Evolutionary conservation across 75 land plant species (phyloP).

Genomic region (Gnetum montanum): DNA sequence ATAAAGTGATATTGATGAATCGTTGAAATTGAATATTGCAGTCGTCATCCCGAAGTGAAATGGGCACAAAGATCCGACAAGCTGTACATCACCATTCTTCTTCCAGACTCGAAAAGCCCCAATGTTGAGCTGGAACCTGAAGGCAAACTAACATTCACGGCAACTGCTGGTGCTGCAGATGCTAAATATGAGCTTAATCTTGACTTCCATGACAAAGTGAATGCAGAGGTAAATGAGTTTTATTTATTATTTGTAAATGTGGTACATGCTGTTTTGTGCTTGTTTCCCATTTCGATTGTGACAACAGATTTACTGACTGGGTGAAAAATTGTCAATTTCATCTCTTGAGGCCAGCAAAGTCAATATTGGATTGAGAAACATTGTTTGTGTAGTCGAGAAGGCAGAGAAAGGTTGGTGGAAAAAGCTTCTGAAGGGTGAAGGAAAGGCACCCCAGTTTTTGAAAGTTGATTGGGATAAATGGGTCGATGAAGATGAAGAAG

Average conservation of each 20-base stretch:
- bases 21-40: too few species aligned
- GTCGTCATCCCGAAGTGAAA: slow-evolving; percentile 85
- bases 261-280: not conserved
- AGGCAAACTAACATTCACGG: slow-evolving; percentile 69
- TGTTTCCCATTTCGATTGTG: too few species aligned
- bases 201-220: slow-evolving; percentile 62
- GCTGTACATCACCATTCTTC: slow-evolving; percentile 58
- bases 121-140: slow-evolving; percentile 86
- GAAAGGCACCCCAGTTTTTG: slow-evolving; percentile 63
- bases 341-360: slow-evolving; percentile 91
- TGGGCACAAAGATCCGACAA: slow-evolving; percentile 91
- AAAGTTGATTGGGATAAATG: slow-evolving; percentile 95
- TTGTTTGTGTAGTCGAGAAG: slow-evolving; percentile 68
- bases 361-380: slow-evolving; percentile 60
- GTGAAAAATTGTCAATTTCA: too few species aligned
- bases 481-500: slow-evolving; percentile 95
- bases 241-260: not conserved
- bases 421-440: slow-evolving; percentile 58
- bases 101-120: slow-evolving; percentile 74
- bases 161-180: slow-evolving; percentile 53
- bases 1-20: too few species aligned
- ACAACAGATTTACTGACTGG: too few species aligned
- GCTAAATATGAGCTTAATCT: slow-evolving; percentile 50
- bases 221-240: slow-evolving; percentile 83
- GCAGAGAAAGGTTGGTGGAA: slow-evolving; percentile 90